Conservation (phyloP, 208 protist species). For the Wallacemonas sp. region DNA sequence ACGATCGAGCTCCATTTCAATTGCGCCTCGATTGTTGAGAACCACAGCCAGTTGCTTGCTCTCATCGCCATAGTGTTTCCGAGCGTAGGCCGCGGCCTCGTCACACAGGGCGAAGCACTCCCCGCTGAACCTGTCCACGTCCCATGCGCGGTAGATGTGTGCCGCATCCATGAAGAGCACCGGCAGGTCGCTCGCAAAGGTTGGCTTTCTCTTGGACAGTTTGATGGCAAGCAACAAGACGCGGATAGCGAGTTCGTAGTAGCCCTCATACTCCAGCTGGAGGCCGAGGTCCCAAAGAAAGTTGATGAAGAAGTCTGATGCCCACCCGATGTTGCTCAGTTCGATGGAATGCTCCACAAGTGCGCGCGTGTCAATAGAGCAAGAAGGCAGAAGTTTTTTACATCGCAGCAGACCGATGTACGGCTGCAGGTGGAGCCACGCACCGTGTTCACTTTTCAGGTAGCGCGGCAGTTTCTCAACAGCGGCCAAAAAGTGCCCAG, state of each 20-base stretch:
- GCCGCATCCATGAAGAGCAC: constrained; percentile 65
- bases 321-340: constrained; percentile 73
- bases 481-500: constrained; percentile 60
- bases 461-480: constrained; percentile 64
- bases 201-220: constrained; percentile 68
- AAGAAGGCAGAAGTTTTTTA: constrained; percentile 71
- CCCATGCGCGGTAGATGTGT: constrained; percentile 74
- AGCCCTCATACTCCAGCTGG: constrained; percentile 62
- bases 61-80: constrained; percentile 42
- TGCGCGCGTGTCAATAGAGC: constrained; percentile 61
- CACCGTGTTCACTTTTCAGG: constrained; percentile 73
- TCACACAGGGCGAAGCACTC: constrained; percentile 56
- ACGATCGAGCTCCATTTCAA: constrained; percentile 67
- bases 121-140: constrained; percentile 40
- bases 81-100: constrained; percentile 59
- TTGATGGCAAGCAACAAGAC: constrained; percentile 65
- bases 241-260: constrained; percentile 50
- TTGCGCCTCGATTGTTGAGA: constrained; percentile 59
- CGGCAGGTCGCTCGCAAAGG: constrained; percentile 44
- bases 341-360: constrained; percentile 66
- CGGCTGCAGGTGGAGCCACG: constrained; percentile 78
- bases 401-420: constrained; percentile 76
- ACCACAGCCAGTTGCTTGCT: constrained; percentile 64
- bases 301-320: constrained; percentile 72
- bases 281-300: constrained; percentile 66